Evolutionary conservation across 352 stramenopile species (phyloP), one percentile per base, ranked within the genome.

Genomic region (Pythium chondricola): DNA sequence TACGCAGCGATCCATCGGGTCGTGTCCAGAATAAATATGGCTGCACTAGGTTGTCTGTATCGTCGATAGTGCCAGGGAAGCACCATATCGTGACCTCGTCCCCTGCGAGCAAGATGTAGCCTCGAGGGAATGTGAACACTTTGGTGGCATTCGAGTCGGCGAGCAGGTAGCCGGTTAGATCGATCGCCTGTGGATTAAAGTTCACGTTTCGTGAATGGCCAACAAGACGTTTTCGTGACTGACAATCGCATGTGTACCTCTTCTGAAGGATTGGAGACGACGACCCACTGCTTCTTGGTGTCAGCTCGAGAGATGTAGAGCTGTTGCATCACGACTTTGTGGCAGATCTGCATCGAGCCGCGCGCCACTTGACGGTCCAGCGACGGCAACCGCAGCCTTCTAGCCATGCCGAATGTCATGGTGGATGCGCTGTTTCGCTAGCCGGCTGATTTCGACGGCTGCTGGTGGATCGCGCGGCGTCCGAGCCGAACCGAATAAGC

Each of bases 41-140:
- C 59, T 78, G 72, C 38, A 88, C 56, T 35, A 93, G 55, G 41
- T 87, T 87, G 62, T 85, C 69, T 31, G 80, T 78, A 58, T 88
- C 73, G 43, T 88, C 69, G 22, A 85, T 72, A 2, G 48, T 57
- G 24, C 69, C 71, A 11, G 82, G 82, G 24, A 71, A 71, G 52
- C 77, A 91, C 82, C 82, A 93, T 14, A 93, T 57, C 39, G 76
- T 90, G 36, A 90, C 79, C 38, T 93, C 76, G 31, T 89, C 79
- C n/a, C 82, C 82, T 8, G 72, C 64, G 0, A 85, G 48, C 17
- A 93, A 54, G 10, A 82, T 83, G 48, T 93, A 93, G 7, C 60
- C 67, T 24, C 30, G 13, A 9, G 82, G 82, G 58, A 93, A 91
- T 25, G 31, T 47, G 57, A 93, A 93, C 18, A 74, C 56, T 29